Conservation (phyloP, 805 yeast genomes). For the Wickerhamiella brachini region DNA sequence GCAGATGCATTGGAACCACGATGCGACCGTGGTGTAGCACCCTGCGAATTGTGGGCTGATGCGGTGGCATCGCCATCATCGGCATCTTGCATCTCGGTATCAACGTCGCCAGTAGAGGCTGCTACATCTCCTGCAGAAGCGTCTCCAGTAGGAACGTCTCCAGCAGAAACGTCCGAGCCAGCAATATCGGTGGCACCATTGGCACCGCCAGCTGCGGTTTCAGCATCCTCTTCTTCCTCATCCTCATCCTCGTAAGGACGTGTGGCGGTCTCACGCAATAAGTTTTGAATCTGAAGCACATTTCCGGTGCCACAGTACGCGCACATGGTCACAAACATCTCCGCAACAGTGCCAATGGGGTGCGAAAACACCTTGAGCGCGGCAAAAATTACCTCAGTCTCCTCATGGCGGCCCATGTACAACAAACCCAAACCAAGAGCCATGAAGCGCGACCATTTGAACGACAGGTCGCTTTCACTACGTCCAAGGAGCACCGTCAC, state of each 20-base stretch:
- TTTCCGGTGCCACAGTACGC: constrained; percentile 98
- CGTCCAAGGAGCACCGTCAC: constrained; percentile 84
- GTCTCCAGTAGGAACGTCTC: too few relatives aligned
- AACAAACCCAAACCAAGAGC: constrained; percentile 84
- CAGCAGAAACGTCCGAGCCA: too few relatives aligned
- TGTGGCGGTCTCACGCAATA: constrained; percentile 71
- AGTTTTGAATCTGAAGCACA: constrained; percentile 82
- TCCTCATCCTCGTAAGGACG: constrained; percentile 52
- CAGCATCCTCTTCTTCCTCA: constrained; percentile 26
- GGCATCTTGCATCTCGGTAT: constrained; percentile 13
- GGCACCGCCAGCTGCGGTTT: too few relatives aligned
- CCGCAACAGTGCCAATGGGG: constrained; percentile 79
- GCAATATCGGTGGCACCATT: too few relatives aligned
- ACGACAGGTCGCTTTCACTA: constrained; percentile 57
- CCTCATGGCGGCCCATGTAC: constrained; percentile 88
- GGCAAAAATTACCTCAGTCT: constrained; percentile 79
- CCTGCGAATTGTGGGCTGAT: background rate
- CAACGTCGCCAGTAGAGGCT: constrained; percentile 16
- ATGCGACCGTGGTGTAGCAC: background rate
- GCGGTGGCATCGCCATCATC: constrained; percentile 7
- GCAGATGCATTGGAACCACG: background rate
- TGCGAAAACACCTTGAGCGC: constrained; percentile 91
- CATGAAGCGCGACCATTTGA: constrained; percentile 80
- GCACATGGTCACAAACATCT: constrained; percentile 79
- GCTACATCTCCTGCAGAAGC: too few relatives aligned